phyloP scores from a whole-genome alignment of 2,329 filamentous ascomycete genomes.

The Didymella arachidicola region DNA sequence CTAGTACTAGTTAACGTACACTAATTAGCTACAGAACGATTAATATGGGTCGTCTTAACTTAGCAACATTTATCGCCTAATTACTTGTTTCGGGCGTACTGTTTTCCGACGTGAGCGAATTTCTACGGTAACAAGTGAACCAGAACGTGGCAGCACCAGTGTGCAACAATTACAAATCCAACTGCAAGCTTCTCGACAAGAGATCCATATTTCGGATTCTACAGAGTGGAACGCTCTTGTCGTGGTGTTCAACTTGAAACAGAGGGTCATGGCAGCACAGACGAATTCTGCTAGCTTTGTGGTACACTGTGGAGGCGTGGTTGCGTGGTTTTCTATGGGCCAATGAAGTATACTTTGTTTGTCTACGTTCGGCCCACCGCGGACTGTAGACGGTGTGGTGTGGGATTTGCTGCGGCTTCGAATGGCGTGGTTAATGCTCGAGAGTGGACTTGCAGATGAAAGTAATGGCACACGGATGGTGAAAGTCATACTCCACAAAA shows the following conservation, averaged over 20 bases:
- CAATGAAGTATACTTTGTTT: neutral
- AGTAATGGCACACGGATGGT: neutral
- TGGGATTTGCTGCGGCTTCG: neutral
- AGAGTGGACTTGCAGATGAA: neutral
- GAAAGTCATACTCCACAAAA: neutral
- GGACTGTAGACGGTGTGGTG: neutral
- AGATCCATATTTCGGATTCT: neutral
- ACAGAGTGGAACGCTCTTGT: neutral
- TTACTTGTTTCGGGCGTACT: too few species aligned
- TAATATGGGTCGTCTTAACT: too few species aligned
- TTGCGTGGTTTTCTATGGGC: neutral
- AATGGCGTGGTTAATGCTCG: neutral
- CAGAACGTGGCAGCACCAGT: neutral
- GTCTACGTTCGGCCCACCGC: neutral
- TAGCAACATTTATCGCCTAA: too few species aligned
- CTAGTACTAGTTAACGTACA: too few species aligned
- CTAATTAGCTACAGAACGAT: too few species aligned
- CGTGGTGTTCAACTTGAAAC: neutral
- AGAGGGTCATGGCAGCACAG: neutral
- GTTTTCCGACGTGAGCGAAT: too few species aligned
- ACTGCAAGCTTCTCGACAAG: neutral
- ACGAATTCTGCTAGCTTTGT: neutral
- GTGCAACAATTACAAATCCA: neutral
- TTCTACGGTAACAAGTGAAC: neutral
- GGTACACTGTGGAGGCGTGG: neutral